Base-by-base conservation (phyloP, 2,329 filamentous ascomycete species). In the Aciculosporium take region DNA sequence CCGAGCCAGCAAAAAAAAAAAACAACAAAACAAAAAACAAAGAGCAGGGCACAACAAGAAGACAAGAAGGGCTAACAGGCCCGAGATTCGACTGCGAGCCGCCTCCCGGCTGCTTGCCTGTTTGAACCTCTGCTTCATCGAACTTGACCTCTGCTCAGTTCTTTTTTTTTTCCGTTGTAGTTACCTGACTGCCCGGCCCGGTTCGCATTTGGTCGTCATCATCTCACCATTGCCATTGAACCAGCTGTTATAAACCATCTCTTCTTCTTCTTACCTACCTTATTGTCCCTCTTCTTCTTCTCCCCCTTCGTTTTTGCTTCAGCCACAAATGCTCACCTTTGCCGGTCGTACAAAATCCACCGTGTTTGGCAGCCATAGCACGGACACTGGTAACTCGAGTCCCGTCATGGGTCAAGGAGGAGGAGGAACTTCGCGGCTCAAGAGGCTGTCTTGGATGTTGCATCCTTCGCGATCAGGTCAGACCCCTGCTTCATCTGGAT, bases 401-500 rank as follows among this genome's bases (percentile, higher is more conserved):
- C 32, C 33, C 29, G 31, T 34, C 28, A 31, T 37, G 37, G 41
- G 37, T 13, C 40, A 43, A 23, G 38, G 34, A n/a, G 24, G 41
- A 29, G 44, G 44, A 40, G 37, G 27, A 28, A 32, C 37, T 9
- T 45, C 41, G 8, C 38, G 38, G 25, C 27, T 45, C 13, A 43
- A 43, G 34, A 40, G 41, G 20, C 28, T 45, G 15, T 43, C 44
- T 7, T 42, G 39, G 36, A 41, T 43, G 37, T 53, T 51, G 40
- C 49, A 49, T 32, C 48, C 49, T 37, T 44, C 36, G 30, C 44
- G 44, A 37, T 39, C 48, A 27, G 40, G 54, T 27, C 52, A 55
- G 40, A 63, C 59, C 45, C 56, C 63, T 39, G 63, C 62, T 46
- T 64, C 61, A 15, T 64, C 67, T 35, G 50, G 69, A 42, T 70